Evolutionary conservation across 805 yeast species (phyloP), one percentile per base, ranked within the genome.

Genomic region (Candida morakotiae): DNA sequence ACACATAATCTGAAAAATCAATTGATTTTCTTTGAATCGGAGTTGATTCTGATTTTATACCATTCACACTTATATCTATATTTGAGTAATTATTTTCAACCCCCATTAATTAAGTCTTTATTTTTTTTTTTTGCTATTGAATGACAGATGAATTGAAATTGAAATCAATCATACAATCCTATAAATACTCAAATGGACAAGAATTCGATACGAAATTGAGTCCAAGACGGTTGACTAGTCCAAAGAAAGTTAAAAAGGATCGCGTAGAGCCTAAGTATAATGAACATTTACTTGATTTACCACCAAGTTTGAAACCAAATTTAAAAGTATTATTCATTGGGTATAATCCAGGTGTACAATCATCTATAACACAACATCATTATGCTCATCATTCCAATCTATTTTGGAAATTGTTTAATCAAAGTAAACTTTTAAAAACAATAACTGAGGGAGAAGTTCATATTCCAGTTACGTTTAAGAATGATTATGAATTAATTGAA

Each of bases 361-460:
- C 88, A 1, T 74, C 86, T 0, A 46, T 58, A 14, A 53, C 60
- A 7, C 87, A 83, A 23, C 89, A 83, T 51, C 77, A 82, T 49
- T 83, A 79, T 53, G 91, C 91, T 0, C 89, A 84, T 51, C 74
- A 61, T 14, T 68, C 84, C 9, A 83, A 83, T 48, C 52, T 69
- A 24, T 83, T 84, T 51, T 83, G 89, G 89, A 76, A 71, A 41
- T 55, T 82, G 22, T 57, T 83, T 46, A 72, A 71, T 49, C 73
- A 73, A 41, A 67, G 81, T 7, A 65, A 71, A 4, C 47, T 80
- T 5, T 64, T 79, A 4, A 34, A 39, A 3, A 44, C 45, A 14
- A 53, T 45, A 2, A 8, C 18, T 16, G 28, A 38, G 5, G 32
- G 16, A 6, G 28, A 40, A 10, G 26, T 40, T 9, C 23, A 8